Conservation (phyloP, 163 green algal genomes). For the Prototheca cutis region DNA sequence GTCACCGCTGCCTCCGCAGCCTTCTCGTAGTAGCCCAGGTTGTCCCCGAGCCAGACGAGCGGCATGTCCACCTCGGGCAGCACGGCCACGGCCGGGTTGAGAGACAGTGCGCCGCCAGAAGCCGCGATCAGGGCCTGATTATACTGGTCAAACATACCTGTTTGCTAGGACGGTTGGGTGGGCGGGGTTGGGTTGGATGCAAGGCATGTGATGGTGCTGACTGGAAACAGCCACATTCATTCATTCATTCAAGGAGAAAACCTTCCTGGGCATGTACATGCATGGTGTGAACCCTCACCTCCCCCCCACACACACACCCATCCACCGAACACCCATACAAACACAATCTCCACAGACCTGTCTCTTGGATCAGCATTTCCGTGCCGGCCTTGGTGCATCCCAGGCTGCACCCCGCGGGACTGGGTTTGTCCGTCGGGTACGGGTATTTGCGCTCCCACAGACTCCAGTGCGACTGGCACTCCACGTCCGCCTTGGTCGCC, state of each 20-base stretch:
- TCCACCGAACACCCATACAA: too few species aligned
- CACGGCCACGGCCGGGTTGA: constrained; percentile 10
- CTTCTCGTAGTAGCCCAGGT: constrained; percentile 16
- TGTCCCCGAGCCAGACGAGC: not conserved
- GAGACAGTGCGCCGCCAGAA: constrained; percentile 12
- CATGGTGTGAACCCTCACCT: too few species aligned
- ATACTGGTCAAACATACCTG: too few species aligned
- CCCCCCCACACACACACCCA: too few species aligned
- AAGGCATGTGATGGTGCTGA: too few species aligned
- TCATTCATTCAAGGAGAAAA: too few species aligned
- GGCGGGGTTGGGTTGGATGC: too few species aligned
- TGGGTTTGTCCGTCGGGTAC: not conserved
- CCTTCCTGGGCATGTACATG: too few species aligned
- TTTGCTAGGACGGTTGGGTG: too few species aligned
- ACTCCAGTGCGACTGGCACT: constrained; percentile 20
- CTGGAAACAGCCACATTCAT: too few species aligned
- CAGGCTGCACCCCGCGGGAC: constrained; percentile 1
- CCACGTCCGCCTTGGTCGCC: constrained; percentile 3
- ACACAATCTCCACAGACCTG: constrained; percentile 15
- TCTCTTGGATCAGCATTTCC: constrained; percentile 6
- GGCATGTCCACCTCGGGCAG: constrained; percentile 7
- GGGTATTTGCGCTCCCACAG: constrained; percentile 1
- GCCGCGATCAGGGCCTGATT: constrained; percentile 18
- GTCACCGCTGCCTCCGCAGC: not conserved
- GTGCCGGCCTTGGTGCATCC: constrained; percentile 17